Percentiles rank a stretch among this genome's conserved stretches.
These are phyloP conservation scores for Macaranga tanarius DNA, from an alignment of 441 rosid species.

Conservation along the genomic window DNA sequence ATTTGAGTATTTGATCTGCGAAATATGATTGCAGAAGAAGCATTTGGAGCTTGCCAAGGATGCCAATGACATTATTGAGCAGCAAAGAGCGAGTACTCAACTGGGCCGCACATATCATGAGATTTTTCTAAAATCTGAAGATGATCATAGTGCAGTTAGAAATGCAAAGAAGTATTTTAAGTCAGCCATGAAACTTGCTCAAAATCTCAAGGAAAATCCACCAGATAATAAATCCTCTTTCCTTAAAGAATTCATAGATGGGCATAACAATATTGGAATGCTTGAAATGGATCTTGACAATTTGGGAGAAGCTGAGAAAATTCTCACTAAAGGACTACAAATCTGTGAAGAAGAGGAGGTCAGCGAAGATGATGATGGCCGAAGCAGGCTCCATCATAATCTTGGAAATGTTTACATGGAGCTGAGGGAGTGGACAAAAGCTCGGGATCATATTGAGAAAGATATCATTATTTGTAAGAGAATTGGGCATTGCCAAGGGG, in stretches of 20 bases:
- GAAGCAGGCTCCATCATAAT: conserved; percentile 93
- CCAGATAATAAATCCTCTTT: conserved; percentile 55
- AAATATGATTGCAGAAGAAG: conserved; percentile 52
- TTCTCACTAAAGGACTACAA: conserved; percentile 62
- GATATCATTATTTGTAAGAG: conserved; percentile 77
- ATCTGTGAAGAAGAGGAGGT: conserved; percentile 97
- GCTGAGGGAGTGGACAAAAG: conserved; percentile 77
- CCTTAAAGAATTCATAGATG: conserved; percentile 85
- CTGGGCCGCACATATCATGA: conserved; percentile 96
- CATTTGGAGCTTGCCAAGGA: conserved; percentile 88
- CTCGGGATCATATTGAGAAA: conserved; percentile 69
- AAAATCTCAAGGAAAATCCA: conserved; percentile 62
- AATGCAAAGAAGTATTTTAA: conserved; percentile 91
- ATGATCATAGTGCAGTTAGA: conserved; percentile 59
- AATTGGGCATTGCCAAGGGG: conserved; percentile 77
- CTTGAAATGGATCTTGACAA: conserved; percentile 89
- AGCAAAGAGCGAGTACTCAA: conserved; percentile 94
- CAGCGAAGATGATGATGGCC: conserved; percentile 59
- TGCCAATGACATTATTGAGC: conserved; percentile 67
- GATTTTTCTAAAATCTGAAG: conserved; percentile 54
- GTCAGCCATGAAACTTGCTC: conserved; percentile 79
- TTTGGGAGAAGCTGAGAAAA: conserved; percentile 53
- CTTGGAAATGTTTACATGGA: conserved; percentile 77
- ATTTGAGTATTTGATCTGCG: background rate
- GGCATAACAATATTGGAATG: conserved; percentile 92